Evolutionary conservation across 75 land plant species (phyloP), one percentile per base, ranked within the genome.

Genomic region (Cryptomeria japonica): DNA sequence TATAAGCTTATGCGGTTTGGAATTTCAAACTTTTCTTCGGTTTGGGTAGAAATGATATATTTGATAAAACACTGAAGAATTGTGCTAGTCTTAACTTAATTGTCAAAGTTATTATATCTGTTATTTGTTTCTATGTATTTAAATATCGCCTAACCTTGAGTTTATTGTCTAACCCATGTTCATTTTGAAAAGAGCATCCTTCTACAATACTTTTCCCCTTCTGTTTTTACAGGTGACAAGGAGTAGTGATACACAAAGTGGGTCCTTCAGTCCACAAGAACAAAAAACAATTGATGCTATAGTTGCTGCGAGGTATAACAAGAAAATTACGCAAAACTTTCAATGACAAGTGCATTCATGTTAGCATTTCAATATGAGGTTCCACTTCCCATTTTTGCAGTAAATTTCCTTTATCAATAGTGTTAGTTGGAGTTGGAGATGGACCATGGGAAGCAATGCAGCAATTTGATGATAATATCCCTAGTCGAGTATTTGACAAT

Each of bases 381-480:
- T 22, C 31, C 2, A 49, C n/a, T 32, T 32, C 19, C 9, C 37
- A 85, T 80, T 18, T n/a, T 25, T 89, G 38, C 93, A 96, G 98
- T 85, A 80, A 89, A 1, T 96, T 92, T 91, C 95, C 98, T 25
- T 93, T 96, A 25, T 96, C 98, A 32, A 96, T 96, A n/a, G 92
- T 96, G 72, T 90, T 96, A 84, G 95, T 96, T 44, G 98, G 98
- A 25, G 97, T 96, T 49, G 98, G 98, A 28, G 98, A 96, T 92
- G 98, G 98, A 31, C 98, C 98, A 44, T 96, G 98, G 98, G 97
- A 95, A 90, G 92, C 89, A 78, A 95, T 96, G 98, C 84, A 92
- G 46, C 87, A 92, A 86, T 96, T 96, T 88, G 98, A 96, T 87
- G 98, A 96, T 87, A 93, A 91, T 86, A 92, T 96, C 64, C 97